Evolutionary conservation across 768 basidiomycete genomes (phyloP).

Genomic region (Amanita polypyramis): DNA sequence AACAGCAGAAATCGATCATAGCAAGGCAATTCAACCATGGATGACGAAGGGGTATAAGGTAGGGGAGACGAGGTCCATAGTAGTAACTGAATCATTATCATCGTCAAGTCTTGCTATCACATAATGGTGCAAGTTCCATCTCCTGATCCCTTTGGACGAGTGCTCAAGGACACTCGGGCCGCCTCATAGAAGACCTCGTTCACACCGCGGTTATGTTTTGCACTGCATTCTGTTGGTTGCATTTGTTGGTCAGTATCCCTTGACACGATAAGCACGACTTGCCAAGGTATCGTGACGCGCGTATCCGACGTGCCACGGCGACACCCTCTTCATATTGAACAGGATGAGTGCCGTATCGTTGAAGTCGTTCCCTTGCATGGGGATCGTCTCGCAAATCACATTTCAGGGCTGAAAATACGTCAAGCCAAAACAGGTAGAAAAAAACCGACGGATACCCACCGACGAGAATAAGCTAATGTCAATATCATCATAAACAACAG

Average conservation of each 20-base stretch:
- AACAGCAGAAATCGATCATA: neutral
- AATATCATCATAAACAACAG: neutral
- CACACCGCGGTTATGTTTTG: constrained; percentile 94
- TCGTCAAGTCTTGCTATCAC: constrained; percentile 23
- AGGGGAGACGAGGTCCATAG: neutral
- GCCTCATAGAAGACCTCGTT: constrained; percentile 90
- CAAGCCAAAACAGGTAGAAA: constrained; percentile 6
- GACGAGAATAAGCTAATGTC: constrained; percentile 67
- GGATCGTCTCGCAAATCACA: constrained; percentile 90
- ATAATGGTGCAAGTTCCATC: constrained; percentile 48
- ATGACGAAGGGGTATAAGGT: neutral
- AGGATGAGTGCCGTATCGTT: constrained; percentile 56
- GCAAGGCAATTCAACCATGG: neutral
- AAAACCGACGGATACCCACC: constrained; percentile 42
- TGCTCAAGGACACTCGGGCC: constrained; percentile 72
- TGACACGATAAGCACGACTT: constrained; percentile 15
- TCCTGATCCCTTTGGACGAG: constrained; percentile 55
- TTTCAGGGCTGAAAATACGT: constrained; percentile 59
- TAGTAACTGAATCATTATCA: neutral
- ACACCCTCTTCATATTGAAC: constrained; percentile 92
- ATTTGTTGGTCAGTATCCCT: neutral
- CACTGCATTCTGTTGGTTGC: constrained; percentile 74
- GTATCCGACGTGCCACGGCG: constrained; percentile 80
- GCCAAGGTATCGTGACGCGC: constrained; percentile 90
- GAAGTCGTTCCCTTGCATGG: constrained; percentile 58